Base-by-base conservation (phyloP, 805 yeast genomes). In the Lachancea fermentati region DNA sequence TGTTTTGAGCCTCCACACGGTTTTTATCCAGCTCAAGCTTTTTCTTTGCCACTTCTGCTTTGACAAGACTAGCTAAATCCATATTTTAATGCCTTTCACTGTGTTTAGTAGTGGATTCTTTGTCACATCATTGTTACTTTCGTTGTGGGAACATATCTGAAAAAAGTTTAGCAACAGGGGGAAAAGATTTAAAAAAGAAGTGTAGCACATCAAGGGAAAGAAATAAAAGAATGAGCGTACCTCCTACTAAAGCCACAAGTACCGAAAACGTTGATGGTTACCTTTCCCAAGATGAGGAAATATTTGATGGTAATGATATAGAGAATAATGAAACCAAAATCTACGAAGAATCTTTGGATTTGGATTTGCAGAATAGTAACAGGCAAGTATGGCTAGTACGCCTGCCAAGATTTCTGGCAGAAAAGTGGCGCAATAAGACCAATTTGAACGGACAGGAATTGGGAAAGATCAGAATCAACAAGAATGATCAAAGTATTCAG, bases 351-450 rank as follows among this genome's bases (percentile, higher is more conserved):
- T 72, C 85, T 11, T 71, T 89, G 22, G 94, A 93, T 60, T 69
- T 93, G 62, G 85, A 88, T 56, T 63, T 88, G 37, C 46, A 69
- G 1, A 67, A 69, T 22, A 76, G 81, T 12, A 70, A 65, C 35
- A 81, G 83, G 53, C 87, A 87, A 50, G 81, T 93, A 31, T 93
- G 97, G 98, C 69, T 93, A 16, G 95, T 93, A 17, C 77, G 93
- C 51, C 67, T 93, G 55, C 97, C 98, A 1, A 79, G 85, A 55
- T 87, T 87, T 55, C 67, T 93, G 45, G 83, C 95, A 22, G 85
- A 81, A 30, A 71, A 76, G 48, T 87, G 97, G 95, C 73, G 79
- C 39, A 72, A 81, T 46, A 72, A 75, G 39, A 76, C 71, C 17
- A 66, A 67, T 32, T 63, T 82, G 36, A 72, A 76, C 39, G 96